Evolutionary conservation across 1,139 yeast genomes (phyloP).

Genomic region (Eremothecium cymbalariae): DNA sequence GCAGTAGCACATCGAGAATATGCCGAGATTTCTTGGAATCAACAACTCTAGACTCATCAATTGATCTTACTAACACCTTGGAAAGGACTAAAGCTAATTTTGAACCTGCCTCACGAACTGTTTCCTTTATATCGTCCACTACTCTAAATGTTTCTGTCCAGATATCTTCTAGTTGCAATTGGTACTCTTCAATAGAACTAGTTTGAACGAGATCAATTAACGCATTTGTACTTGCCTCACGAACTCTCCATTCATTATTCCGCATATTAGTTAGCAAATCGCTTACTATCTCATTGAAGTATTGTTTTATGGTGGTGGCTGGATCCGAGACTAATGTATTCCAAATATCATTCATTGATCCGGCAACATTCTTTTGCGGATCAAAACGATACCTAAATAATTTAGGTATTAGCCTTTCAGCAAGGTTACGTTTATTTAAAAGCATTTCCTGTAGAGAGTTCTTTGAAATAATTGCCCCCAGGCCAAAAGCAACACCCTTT

Average conservation of each 20-base stretch:
- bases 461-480: constrained; percentile 77
- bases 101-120: constrained; percentile 77
- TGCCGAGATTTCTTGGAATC: constrained; percentile 39
- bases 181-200: constrained; percentile 47
- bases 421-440: constrained; percentile 43
- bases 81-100: constrained; percentile 63
- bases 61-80: constrained; percentile 44
- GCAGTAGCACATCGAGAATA: constrained; percentile 59
- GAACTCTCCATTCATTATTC: constrained; percentile 82
- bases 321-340: constrained; percentile 59
- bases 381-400: constrained; percentile 79
- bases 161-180: constrained; percentile 50
- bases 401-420: constrained; percentile 66
- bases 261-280: constrained; percentile 70
- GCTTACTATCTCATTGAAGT: constrained; percentile 50
- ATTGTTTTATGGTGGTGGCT: constrained; percentile 43
- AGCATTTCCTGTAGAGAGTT: constrained; percentile 62
- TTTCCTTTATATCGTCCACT: constrained; percentile 91
- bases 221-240: constrained; percentile 83
- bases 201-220: constrained; percentile 62
- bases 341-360: constrained; percentile 89
- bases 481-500: constrained; percentile 89
- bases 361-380: constrained; percentile 67
- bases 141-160: constrained; percentile 87
- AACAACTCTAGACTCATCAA: constrained; percentile 28